Percentiles rank a stretch among this genome's conserved stretches.
Evolutionary conservation across 768 basidiomycete genomes (phyloP).

Genomic region (Trametes meyenii): DNA sequence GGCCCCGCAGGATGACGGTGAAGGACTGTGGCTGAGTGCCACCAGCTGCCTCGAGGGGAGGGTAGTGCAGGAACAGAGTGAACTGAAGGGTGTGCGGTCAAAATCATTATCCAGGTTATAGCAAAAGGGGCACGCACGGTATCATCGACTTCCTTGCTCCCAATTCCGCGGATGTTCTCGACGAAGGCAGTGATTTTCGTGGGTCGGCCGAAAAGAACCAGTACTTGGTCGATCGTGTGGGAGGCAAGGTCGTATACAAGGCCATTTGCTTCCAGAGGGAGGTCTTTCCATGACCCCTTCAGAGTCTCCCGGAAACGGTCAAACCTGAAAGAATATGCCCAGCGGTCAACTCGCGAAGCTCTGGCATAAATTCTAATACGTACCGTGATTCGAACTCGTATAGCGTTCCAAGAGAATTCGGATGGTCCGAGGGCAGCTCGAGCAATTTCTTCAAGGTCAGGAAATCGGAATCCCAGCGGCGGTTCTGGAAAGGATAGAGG

Average conservation of each 20-base stretch:
- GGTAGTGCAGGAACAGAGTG: constrained; percentile 29
- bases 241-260: constrained; percentile 78
- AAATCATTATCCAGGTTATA: not conserved
- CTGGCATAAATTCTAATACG: constrained; percentile 26
- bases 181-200: constrained; percentile 66
- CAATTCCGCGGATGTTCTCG: constrained; percentile 69
- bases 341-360: not conserved
- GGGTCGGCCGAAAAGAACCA: constrained; percentile 78
- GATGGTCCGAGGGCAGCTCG: constrained; percentile 50
- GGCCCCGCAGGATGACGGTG: constrained; percentile 67
- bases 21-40: constrained; percentile 50
- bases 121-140: constrained; percentile 42
- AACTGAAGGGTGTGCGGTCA: constrained; percentile 26
- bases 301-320: constrained; percentile 70
- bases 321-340: constrained; percentile 45
- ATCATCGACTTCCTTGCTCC: constrained; percentile 67
- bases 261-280: constrained; percentile 60
- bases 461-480: constrained; percentile 81
- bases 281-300: constrained; percentile 83
- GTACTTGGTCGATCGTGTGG: constrained; percentile 79
- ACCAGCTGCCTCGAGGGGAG: constrained; percentile 8
- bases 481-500: constrained; percentile 73
- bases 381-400: constrained; percentile 79
- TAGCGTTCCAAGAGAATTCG: constrained; percentile 60
- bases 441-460: constrained; percentile 64